Base-by-base conservation (phyloP, 192 early-diverging fungal species). In the Hyaloraphidium curvatum region DNA sequence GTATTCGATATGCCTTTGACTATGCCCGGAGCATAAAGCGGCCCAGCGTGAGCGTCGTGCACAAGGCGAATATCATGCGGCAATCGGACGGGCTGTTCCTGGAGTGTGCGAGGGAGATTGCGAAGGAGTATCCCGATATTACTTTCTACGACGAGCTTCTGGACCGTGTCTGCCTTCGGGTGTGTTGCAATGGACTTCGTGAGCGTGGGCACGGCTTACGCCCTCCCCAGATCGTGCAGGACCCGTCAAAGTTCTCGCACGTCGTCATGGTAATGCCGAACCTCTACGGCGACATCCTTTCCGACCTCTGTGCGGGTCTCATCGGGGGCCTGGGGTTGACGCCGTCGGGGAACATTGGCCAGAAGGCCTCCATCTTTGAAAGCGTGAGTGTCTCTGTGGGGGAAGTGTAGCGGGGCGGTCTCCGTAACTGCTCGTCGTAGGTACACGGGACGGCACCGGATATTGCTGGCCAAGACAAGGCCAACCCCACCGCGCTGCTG, bases 181-280 rank as follows among this genome's bases (percentile, higher is more conserved):
- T 72, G 63, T 54, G 37, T 62, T 11, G 29, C 30, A 27, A 39
- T 51, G 4, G 23, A 26, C 16, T 37, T 37, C 35, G 17, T 17
- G 35, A 37, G 11, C 11, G 35, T 17, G 35, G 11, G 35, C 35
- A 37, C 17, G 11, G 17, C 11, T 17, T 37, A 17, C 52, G 4
- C 25, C 13, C 4, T n/a, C 28, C 11, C 56, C 70, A 87, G 78
- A 91, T 98, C 54, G 87, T 90, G 51, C 83, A 91, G 74, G 84
- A 94, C 70, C 94, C 91, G 3, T 71, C 79, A 48, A 73, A 86
- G 54, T 98, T 78, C 59, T 78, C 76, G 31, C 73, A 87, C 62
- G 89, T 86, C 21, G 94, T 98, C 64, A 92, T 98, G 90, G 94
- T 94, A 62, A 95, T 98, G 91, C 94, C 94, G 50, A 98, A 98